Conservation (phyloP, 2,329 filamentous ascomycete species). For the Aspergillus fischeri region DNA sequence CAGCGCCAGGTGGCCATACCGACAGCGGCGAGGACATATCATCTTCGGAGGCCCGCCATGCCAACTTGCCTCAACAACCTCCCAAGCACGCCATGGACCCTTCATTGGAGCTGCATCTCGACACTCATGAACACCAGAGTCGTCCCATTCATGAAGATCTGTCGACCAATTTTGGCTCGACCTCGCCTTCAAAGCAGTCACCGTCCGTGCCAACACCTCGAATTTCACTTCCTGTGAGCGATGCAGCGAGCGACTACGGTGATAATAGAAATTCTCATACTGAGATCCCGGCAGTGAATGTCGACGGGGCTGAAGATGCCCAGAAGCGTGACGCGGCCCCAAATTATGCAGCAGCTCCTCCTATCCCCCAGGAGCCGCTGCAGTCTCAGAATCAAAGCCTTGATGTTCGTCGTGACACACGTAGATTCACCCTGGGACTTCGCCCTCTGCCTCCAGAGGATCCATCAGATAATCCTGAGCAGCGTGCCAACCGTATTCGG, state of each 20-base stretch:
- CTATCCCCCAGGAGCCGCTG: constrained; percentile 23
- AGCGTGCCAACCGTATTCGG: constrained; percentile 90
- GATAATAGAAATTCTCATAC: constrained; percentile 50
- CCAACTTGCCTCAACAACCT: not conserved
- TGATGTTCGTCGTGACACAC: constrained; percentile 39
- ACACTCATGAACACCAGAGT: constrained; percentile 16
- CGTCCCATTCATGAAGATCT: constrained; percentile 18
- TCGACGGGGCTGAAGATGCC: constrained; percentile 21
- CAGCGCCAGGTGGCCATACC: not conserved
- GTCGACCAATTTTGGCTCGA: constrained; percentile 12
- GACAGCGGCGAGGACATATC: not conserved
- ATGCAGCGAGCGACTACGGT: constrained; percentile 53
- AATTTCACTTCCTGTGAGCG: constrained; percentile 42
- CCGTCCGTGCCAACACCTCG: constrained; percentile 26
- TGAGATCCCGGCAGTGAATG: constrained; percentile 35
- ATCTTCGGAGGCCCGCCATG: not conserved
- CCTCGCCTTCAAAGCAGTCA: constrained; percentile 11
- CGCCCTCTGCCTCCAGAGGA: constrained; percentile 86
- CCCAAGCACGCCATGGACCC: constrained; percentile 10
- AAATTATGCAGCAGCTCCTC: constrained; percentile 13
- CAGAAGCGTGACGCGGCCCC: constrained; percentile 15
- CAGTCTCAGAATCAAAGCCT: constrained; percentile 18
- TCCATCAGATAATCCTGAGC: constrained; percentile 83
- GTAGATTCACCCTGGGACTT: constrained; percentile 58
- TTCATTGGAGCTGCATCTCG: constrained; percentile 18